Conservation (phyloP, 177 flowering plant genomes). For the Vitis hybrid region DNA sequence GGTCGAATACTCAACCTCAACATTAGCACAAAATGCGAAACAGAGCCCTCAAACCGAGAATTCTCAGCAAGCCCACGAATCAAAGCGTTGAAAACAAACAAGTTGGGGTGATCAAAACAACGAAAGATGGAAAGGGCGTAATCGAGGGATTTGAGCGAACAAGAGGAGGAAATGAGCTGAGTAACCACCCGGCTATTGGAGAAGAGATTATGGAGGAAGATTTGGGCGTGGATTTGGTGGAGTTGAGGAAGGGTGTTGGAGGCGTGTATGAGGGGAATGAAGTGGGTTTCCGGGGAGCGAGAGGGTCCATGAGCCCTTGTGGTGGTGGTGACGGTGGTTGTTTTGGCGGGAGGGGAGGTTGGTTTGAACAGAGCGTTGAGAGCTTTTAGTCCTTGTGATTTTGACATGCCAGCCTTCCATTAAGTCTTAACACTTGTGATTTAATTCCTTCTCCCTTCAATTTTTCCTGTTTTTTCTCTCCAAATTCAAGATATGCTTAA, state of each 20-base stretch:
- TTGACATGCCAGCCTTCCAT: too few species aligned
- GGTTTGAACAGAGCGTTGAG: constrained; percentile 13
- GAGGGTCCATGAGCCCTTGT: background rate
- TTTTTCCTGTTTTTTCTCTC: too few species aligned
- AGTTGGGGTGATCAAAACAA: constrained; percentile 21
- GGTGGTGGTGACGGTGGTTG: constrained; percentile 1
- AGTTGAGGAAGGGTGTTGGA: constrained; percentile 23
- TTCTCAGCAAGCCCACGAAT: constrained; percentile 44
- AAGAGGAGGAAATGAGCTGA: constrained; percentile 42
- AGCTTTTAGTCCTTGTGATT: constrained; percentile 1
- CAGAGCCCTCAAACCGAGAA: constrained; percentile 19
- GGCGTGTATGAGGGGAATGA: constrained; percentile 39
- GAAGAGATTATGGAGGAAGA: constrained; percentile 23
- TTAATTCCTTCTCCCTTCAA: too few species aligned
- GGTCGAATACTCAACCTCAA: constrained; percentile 30
- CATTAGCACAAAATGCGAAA: constrained; percentile 36
- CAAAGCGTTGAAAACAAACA: constrained; percentile 40
- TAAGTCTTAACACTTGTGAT: too few species aligned
- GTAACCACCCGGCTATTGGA: constrained; percentile 31
- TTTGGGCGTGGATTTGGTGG: constrained; percentile 38
- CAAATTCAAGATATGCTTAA: too few species aligned
- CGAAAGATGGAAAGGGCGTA: constrained; percentile 36
- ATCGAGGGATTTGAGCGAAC: constrained; percentile 26
- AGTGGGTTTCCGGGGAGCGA: constrained; percentile 19
- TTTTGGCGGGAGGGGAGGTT: constrained; percentile 13